phyloP scores from a whole-genome alignment of 495 filamentous ascomycete genomes.

The Penicillium bialowiezense region DNA sequence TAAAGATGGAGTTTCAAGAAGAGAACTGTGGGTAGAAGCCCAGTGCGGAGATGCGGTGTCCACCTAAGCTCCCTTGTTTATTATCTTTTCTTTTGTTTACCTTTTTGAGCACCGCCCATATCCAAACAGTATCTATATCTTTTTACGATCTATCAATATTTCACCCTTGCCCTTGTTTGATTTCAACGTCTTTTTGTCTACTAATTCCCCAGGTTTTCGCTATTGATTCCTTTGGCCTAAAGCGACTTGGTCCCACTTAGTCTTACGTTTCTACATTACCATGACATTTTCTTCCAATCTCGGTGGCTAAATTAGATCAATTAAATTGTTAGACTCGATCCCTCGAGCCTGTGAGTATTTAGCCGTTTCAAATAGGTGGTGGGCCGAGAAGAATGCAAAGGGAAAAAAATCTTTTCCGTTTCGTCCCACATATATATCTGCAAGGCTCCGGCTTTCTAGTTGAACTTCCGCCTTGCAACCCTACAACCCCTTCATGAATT shows the following conservation, averaged over 20 bases:
- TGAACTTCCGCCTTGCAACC: no score
- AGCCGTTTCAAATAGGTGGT: neutral
- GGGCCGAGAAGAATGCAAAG: neutral
- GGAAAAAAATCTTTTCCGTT: neutral
- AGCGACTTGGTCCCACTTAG: conserved; percentile 5
- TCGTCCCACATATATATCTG: conserved; percentile 4
- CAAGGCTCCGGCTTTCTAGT: neutral
- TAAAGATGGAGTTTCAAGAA: conserved; percentile 2
- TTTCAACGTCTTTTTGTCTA: neutral
- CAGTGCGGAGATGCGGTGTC: conserved; percentile 27
- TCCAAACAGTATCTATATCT: neutral
- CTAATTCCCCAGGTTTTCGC: neutral
- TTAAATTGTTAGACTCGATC: no score
- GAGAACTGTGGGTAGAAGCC: conserved; percentile 17
- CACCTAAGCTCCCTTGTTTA: conserved; percentile 31
- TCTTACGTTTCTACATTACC: neutral
- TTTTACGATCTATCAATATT: conserved; percentile 3
- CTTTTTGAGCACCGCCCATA: neutral
- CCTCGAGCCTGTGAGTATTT: no score
- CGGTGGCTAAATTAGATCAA: neutral
- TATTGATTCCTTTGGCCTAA: conserved; percentile 7
- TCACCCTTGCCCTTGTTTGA: neutral
- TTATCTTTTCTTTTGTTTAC: conserved; percentile 11
- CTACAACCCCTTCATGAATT: no score
- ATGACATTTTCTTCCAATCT: no score